Evolutionary conservation across 208 protist genomes (phyloP).

Genomic region (Wallacemonas rigidus): DNA sequence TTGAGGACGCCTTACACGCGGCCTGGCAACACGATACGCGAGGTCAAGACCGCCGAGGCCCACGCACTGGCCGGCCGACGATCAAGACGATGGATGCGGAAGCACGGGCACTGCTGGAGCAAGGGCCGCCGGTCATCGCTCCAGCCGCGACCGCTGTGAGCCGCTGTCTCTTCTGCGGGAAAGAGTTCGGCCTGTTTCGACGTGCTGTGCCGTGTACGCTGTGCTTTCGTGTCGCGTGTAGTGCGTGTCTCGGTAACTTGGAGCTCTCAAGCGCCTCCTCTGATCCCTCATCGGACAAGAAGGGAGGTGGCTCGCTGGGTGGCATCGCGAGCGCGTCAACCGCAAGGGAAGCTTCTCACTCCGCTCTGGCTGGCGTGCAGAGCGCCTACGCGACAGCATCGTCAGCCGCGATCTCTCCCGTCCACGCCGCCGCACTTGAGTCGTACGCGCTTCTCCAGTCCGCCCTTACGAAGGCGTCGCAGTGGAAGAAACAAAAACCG

Average conservation of each 20-base stretch:
- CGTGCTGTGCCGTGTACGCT: conserved; percentile 56
- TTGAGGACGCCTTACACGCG: background rate
- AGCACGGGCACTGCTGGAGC: background rate
- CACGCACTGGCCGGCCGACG: background rate
- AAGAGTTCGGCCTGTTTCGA: conserved; percentile 77
- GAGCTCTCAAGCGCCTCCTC: conserved; percentile 28
- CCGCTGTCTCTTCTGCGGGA: conserved; percentile 63
- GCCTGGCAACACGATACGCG: background rate
- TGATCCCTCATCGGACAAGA: no score
- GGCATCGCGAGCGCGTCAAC: no score
- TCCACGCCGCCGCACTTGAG: conserved; percentile 2
- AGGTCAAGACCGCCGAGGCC: background rate
- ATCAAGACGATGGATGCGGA: conserved; percentile 11
- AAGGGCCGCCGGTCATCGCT: background rate
- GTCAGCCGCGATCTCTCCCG: conserved; percentile 3
- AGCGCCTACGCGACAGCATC: background rate
- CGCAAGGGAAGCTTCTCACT: no score
- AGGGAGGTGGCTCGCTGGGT: no score
- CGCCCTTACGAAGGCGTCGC: background rate
- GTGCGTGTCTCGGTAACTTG: conserved; percentile 60
- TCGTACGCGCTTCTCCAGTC: conserved; percentile 11
- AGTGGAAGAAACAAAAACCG: conserved; percentile 13
- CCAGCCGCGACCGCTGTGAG: conserved; percentile 1
- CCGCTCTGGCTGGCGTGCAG: no score
- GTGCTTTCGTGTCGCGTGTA: conserved; percentile 64